Conservation (phyloP, 1,284 basidiomycete species). For the Tilletiopsis washingtonensis region DNA sequence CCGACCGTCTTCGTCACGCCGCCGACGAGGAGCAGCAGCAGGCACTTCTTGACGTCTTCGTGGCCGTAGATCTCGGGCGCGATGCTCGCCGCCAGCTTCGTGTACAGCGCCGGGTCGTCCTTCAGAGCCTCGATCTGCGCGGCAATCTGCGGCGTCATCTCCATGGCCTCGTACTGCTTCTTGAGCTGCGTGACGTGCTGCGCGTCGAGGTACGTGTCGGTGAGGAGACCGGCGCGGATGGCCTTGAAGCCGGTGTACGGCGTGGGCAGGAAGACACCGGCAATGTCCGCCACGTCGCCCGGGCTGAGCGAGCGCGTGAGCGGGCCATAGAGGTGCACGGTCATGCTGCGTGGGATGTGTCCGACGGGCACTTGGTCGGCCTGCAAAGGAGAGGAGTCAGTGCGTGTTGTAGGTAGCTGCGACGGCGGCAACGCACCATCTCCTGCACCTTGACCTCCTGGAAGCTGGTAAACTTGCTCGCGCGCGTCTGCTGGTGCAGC, state of each 20-base stretch:
- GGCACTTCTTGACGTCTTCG: conserved; percentile 92
- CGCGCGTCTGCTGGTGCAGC: conserved; percentile 96
- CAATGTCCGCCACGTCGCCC: conserved; percentile 87
- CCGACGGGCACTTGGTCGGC: conserved; percentile 99
- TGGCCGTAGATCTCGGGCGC: conserved; percentile 99
- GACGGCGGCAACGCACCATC: no score
- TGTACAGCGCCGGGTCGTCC: conserved; percentile 68
- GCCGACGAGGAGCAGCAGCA: conserved; percentile 87
- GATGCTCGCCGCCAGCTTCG: conserved; percentile 66
- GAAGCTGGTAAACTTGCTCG: conserved; percentile 93
- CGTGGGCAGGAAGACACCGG: conserved; percentile 79
- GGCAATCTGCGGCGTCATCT: conserved; percentile 67
- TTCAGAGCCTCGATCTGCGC: conserved; percentile 64
- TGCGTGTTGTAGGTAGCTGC: no score
- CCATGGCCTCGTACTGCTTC: conserved; percentile 91
- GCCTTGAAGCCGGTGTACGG: conserved; percentile 82
- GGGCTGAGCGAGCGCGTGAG: conserved; percentile 87
- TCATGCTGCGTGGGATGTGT: conserved; percentile 98
- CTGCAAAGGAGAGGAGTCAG: no score
- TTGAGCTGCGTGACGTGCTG: conserved; percentile 89
- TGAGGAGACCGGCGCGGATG: conserved; percentile 84
- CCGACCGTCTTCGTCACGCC: conserved; percentile 90
- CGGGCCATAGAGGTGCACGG: conserved; percentile 81
- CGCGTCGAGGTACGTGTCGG: conserved; percentile 91
- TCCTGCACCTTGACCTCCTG: conserved; percentile 99